Conservation (phyloP, 352 stramenopile genomes). For the Pythium guiyangense region DNA sequence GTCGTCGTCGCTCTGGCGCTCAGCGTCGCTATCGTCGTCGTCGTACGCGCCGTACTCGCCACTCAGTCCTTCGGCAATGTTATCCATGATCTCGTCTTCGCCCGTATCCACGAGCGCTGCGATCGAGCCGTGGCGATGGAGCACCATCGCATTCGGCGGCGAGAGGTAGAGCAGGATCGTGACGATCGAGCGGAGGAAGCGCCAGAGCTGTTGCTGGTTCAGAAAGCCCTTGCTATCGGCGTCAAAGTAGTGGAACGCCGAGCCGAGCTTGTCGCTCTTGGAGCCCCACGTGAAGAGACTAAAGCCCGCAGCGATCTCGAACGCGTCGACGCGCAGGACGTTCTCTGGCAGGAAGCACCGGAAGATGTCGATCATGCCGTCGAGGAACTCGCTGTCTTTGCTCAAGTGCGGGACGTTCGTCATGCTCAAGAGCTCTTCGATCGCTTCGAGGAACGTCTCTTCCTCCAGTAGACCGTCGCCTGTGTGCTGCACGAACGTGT, state of each 20-base stretch:
- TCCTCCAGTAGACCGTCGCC: slow-evolving; percentile 78
- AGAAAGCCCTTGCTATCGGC: slow-evolving; percentile 74
- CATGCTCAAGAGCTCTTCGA: slow-evolving; percentile 79
- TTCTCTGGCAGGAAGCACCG: slow-evolving; percentile 65
- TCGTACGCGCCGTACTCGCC: slow-evolving; percentile 29
- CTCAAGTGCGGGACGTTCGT: slow-evolving; percentile 66
- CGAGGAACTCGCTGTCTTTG: slow-evolving; percentile 72
- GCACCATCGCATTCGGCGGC: slow-evolving; percentile 46
- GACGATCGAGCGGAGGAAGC: slow-evolving; percentile 77
- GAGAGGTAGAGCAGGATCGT: slow-evolving; percentile 73
- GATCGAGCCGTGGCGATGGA: slow-evolving; percentile 58
- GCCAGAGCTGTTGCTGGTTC: slow-evolving; percentile 78
- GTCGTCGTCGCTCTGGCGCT: slow-evolving; percentile 22
- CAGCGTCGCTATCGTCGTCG: slow-evolving; percentile 15
- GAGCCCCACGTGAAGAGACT: slow-evolving; percentile 78
- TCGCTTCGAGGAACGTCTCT: slow-evolving; percentile 74
- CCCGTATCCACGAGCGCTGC: slow-evolving; percentile 73
- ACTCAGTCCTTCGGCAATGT: slow-evolving; percentile 55
- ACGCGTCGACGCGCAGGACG: slow-evolving; percentile 63
- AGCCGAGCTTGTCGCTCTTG: slow-evolving; percentile 84
- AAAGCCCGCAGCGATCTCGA: slow-evolving; percentile 80
- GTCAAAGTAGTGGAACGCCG: slow-evolving; percentile 85
- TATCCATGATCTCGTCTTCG: slow-evolving; percentile 74
- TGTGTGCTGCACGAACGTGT: slow-evolving; percentile 85
- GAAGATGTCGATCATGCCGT: slow-evolving; percentile 76